Evolutionary conservation across 2,329 filamentous ascomycete genomes (phyloP).

Genomic region (Diplodia sapinea): DNA sequence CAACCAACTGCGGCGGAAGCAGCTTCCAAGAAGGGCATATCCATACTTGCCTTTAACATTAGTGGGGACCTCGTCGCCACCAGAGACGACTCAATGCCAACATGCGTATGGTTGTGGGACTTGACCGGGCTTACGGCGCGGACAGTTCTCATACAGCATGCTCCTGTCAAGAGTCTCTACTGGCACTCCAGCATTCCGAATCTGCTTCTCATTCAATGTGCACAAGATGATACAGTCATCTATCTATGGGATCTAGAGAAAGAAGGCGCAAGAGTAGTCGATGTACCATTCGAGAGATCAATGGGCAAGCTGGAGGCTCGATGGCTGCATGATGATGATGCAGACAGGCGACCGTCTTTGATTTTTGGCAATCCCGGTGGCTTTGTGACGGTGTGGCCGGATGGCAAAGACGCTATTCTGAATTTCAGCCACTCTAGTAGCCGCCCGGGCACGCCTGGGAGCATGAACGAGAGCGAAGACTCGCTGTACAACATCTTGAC

Average conservation of each 20-base stretch:
- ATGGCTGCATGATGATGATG: conserved; percentile 38
- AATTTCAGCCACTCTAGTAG: conserved; percentile 35
- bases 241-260: conserved; percentile 47
- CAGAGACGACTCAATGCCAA: conserved; percentile 48
- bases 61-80: conserved; percentile 48
- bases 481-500: conserved; percentile 56
- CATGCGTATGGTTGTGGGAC: conserved; percentile 57
- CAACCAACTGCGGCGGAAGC: conserved; percentile 42
- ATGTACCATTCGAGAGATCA: conserved; percentile 35
- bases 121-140: conserved; percentile 46
- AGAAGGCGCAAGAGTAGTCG: conserved; percentile 16
- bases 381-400: conserved; percentile 28
- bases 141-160: conserved; percentile 53
- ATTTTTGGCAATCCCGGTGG: conserved; percentile 13
- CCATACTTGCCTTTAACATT: conserved; percentile 45
- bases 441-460: conserved; percentile 37
- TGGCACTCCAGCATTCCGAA: conserved; percentile 51
- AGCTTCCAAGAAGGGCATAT: conserved; percentile 45
- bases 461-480: conserved; percentile 51
- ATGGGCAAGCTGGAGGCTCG: conserved; percentile 9
- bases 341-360: conserved; percentile 40
- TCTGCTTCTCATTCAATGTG: conserved; percentile 52
- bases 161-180: conserved; percentile 49
- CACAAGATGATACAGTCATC: conserved; percentile 46
- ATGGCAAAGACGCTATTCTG: conserved; percentile 40